phyloP scores from a whole-genome alignment of 176 grass and related monocot species.

The Carex littledalei region DNA sequence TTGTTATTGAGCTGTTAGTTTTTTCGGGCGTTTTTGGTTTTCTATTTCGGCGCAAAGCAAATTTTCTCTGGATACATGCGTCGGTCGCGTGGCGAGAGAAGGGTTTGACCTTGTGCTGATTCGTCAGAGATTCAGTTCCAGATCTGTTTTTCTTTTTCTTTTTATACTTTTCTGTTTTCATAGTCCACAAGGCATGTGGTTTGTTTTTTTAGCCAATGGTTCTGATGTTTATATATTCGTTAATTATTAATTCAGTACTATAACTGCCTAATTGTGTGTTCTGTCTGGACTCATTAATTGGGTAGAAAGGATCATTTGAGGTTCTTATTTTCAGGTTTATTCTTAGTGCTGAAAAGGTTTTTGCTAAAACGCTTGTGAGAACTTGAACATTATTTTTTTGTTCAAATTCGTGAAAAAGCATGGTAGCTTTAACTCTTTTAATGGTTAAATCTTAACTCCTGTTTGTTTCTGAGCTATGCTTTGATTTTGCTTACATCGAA shows the following conservation, averaged over 20 bases:
- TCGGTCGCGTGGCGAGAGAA: not conserved
- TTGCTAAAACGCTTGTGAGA: not conserved
- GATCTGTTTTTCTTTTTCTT: conserved; percentile 7
- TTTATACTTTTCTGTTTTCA: not conserved
- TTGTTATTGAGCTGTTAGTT: not conserved
- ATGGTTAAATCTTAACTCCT: not conserved
- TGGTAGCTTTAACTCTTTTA: not conserved
- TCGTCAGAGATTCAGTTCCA: conserved; percentile 13
- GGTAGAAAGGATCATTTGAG: not conserved
- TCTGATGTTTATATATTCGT: not conserved
- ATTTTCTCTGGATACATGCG: not conserved
- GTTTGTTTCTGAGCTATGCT: conserved; percentile 9
- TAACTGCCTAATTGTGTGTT: not conserved
- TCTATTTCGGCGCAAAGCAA: not conserved
- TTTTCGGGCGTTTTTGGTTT: not conserved
- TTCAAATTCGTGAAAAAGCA: not conserved
- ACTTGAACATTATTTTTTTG: not conserved
- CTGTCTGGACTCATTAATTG: not conserved
- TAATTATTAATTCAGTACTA: not conserved
- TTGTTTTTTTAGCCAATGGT: conserved; percentile 8
- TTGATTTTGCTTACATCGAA: not conserved
- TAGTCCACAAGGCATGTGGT: not conserved
- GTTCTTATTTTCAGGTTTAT: not conserved
- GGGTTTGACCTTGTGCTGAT: not conserved
- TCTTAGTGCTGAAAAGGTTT: not conserved